Base-by-base conservation (phyloP, 805 yeast species). In the Metschnikowia henanensis region DNA sequence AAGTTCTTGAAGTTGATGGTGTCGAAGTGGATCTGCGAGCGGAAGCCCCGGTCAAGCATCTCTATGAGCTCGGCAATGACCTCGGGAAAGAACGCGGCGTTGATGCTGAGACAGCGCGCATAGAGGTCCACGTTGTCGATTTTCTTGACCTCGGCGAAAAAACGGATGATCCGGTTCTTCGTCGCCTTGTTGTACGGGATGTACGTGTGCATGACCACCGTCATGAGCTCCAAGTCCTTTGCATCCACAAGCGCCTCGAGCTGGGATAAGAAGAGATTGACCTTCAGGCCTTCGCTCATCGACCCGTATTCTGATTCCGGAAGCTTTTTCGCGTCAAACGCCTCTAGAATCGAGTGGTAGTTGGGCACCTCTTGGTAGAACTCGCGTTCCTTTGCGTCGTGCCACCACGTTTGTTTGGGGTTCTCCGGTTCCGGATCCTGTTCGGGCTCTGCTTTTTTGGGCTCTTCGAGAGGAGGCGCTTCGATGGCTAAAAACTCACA, bases 101-200 rank as follows among this genome's bases (percentile, higher is more conserved):
- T 77, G 10, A 81, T 73, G n/a, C 84, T 84, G 21, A 89, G 62
- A 58, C 90, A 85, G 41, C 95, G 72, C 0, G 86, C 79, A 60
- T 77, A 84, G 35, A 75, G 68, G 45, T 66, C 73, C 22, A 76
- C 62, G 47, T 69, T 72, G 28, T 72, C 65, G 52, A 76, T 58
- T 46, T 77, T 76, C 35, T 68, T 61, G 36, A 74, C 66, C 18
- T 77, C 79, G 16, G 45, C 20, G 43, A 87, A 76, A 56, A 79
- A 80, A 40, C 74, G 76, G 37, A 79, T 56, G 6, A 90, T 57
- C 51, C 88, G 70, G 50, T 80, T 77, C 37, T 73, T 76, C 0
- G 95, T 80, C 0, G 94, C 90, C 59, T 84, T 87, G 56, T 86
- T 87, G 57, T 83, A 77, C 19, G 88, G 62, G 21, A 72, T 64